Evolutionary conservation across 257 asterid genomes (phyloP), one percentile per base, ranked within the genome.

Genomic region (Rauvolfia tetraphylla): DNA sequence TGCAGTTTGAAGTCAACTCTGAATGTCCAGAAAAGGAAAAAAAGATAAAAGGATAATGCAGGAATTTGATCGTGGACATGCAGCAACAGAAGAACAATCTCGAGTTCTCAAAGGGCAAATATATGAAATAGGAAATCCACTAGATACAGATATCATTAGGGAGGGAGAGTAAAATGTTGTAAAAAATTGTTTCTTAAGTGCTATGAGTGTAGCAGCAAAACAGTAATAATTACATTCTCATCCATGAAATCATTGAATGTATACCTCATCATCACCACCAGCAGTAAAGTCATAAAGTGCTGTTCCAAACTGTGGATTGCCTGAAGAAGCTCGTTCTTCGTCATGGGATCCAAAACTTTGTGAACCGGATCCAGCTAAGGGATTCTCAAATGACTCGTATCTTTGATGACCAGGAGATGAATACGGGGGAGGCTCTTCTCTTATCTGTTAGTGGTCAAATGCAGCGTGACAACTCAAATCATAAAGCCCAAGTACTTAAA

Each of bases 361-460:
- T 49, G 95, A 90, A 70, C 88, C 92, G 68, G 91, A 39, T 51
- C 96, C 92, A 63, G 97, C 96, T 86, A 95, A 88, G 48, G 98
- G 98, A 84, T 95, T 95, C 82, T 89, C 99, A 79, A 93, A 90
- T 75, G 99, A 91, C 82, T 89, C 96, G 29, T 86, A 77, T 79
- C 97, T 90, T 86, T 86, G 86, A 79, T 85, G 89, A 67, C 65
- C 89, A 79, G 99, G 99, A 44, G 99, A 90, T 74, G 99, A 93
- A 84, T 95, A 93, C 51, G 99, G 97, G n/a, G 98, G 99, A 80
- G 99, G 99, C 76, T 91, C 98, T 87, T 91, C 99, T 83, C 96
- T 85, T 68, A 90, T 88, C 99, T 95, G 89, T 76, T 84, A 77
- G 73, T 72, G 62, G n/a, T 66, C 69, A 75, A 75, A 78, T 46